phyloP scores from a whole-genome alignment of 78 protist genomes.

The Dictyostelium capitatum region DNA sequence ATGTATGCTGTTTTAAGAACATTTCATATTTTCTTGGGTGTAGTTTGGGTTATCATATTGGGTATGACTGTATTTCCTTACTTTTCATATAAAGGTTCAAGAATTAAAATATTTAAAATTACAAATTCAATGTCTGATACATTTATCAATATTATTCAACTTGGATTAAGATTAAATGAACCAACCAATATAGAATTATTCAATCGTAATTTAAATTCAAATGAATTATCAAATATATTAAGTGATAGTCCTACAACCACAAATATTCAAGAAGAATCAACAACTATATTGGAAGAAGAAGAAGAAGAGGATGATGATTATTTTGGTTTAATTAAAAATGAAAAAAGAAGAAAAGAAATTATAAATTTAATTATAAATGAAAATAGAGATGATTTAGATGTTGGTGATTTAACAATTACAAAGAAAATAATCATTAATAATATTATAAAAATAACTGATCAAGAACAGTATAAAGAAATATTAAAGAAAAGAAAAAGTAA shows the following conservation, averaged over 20 bases:
- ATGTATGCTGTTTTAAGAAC: slow-evolving; percentile 32
- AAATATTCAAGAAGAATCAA: too few relatives aligned
- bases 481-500: neutral
- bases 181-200: neutral
- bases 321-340: neutral
- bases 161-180: slow-evolving; percentile 19
- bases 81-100: slow-evolving; percentile 24
- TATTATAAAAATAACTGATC: neutral
- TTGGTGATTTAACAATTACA: neutral
- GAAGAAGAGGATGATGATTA: neutral
- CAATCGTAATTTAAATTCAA: neutral
- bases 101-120: slow-evolving; percentile 6
- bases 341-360: neutral
- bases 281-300: neutral
- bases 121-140: slow-evolving; percentile 10
- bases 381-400: neutral
- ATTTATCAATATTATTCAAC: slow-evolving; percentile 24
- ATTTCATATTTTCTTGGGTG: slow-evolving; percentile 42
- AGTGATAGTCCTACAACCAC: neutral
- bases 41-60: slow-evolving; percentile 53
- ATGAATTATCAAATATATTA: neutral
- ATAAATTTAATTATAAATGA: neutral
- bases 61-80: slow-evolving; percentile 26
- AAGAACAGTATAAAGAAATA: neutral
- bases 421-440: neutral